Evolutionary conservation across 805 yeast genomes (phyloP).

Genomic region (Candida michaelii): DNA sequence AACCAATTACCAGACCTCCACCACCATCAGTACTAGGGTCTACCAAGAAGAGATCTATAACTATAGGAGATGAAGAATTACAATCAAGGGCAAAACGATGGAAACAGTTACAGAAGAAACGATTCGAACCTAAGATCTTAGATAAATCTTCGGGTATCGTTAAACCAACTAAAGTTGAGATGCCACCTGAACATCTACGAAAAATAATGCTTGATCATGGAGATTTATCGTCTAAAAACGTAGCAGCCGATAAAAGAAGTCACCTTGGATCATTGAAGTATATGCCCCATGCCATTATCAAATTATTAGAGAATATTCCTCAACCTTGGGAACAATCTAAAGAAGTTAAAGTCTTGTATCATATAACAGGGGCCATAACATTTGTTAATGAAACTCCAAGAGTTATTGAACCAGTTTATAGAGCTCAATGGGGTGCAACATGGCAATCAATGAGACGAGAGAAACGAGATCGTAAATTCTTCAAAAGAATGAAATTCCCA

Average conservation of each 20-base stretch:
- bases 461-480: constrained; percentile 85
- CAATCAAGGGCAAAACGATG: constrained; percentile 53
- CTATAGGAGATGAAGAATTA: constrained; percentile 33
- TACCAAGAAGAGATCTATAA: constrained; percentile 20
- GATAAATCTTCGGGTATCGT: constrained; percentile 44
- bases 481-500: constrained; percentile 90
- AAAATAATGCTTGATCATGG: constrained; percentile 82
- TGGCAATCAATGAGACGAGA: constrained; percentile 95
- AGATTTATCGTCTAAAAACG: constrained; percentile 76
- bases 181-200: constrained; percentile 93
- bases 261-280: constrained; percentile 89
- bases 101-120: constrained; percentile 60
- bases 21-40: constrained; percentile 20
- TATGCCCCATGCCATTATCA: constrained; percentile 92
- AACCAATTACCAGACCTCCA: constrained; percentile 14
- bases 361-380: constrained; percentile 89
- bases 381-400: constrained; percentile 91
- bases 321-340: constrained; percentile 95
- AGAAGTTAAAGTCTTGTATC: constrained; percentile 87
- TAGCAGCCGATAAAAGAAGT: constrained; percentile 81
- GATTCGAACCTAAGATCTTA: constrained; percentile 40
- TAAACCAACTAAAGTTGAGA: constrained; percentile 65
- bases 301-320: constrained; percentile 92
- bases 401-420: constrained; percentile 87
- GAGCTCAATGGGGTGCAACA: constrained; percentile 92